Conservation (phyloP, 192 early-diverging fungal genomes). For the Thoreauomyces humboldtii region DNA sequence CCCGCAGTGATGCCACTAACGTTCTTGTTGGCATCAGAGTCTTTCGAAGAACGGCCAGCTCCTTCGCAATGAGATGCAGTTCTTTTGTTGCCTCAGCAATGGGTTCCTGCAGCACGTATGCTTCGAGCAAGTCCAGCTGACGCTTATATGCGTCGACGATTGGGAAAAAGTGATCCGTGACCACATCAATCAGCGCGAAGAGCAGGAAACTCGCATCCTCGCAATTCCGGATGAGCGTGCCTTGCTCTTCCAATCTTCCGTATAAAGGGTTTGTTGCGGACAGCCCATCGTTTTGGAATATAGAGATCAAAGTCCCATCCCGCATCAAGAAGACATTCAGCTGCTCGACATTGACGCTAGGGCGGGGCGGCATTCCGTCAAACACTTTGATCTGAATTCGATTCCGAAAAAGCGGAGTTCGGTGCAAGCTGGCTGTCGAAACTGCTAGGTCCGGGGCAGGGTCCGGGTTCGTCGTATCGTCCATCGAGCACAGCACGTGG, state of each 20-base stretch:
- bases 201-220: conserved; percentile 31
- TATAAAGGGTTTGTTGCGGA: conserved; percentile 4
- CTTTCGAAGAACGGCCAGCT: conserved; percentile 14
- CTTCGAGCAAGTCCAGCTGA: conserved; percentile 17
- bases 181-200: conserved; percentile 29
- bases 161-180: conserved; percentile 33
- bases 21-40: conserved; percentile 14
- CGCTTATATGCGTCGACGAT: conserved; percentile 24
- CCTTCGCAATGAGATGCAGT: conserved; percentile 35
- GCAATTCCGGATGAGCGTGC: conserved; percentile 20
- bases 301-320: conserved; percentile 26
- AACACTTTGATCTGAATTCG: conserved; percentile 8
- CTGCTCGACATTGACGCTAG: conserved; percentile 23
- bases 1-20: conserved; percentile 17
- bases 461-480: too few relatives aligned
- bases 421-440: not conserved
- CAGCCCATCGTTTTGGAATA: conserved; percentile 29
- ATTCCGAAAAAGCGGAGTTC: conserved; percentile 9
- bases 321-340: conserved; percentile 24
- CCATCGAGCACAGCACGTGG: conserved; percentile 25
- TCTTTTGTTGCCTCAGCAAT: conserved; percentile 24
- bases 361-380: not conserved
- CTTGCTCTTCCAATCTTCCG: conserved; percentile 4
- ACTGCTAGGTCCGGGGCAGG: too few relatives aligned
- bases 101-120: conserved; percentile 20